phyloP scores from a whole-genome alignment of 805 yeast species.

The Candida anglica region DNA sequence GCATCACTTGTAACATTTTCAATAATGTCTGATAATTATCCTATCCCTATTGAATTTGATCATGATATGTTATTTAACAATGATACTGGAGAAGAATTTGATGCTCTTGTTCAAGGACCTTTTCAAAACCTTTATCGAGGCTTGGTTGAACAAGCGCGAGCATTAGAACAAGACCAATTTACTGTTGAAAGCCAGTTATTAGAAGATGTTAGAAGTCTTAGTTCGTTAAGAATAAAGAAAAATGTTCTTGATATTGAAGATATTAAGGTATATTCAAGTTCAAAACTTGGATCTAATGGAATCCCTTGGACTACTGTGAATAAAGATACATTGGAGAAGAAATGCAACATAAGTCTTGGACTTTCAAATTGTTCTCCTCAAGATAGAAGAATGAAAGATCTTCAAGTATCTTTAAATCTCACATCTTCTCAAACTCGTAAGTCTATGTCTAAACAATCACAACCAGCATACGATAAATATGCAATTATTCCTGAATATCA shows the following conservation, averaged over 20 bases:
- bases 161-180: not conserved
- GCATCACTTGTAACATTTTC: constrained; percentile 1
- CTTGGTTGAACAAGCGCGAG: not conserved
- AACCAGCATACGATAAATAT: constrained; percentile 3
- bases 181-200: not conserved
- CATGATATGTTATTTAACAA: constrained; percentile 16
- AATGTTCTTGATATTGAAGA: not conserved
- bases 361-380: too few species aligned
- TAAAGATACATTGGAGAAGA: too few species aligned
- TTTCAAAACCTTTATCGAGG: not conserved
- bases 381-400: not conserved
- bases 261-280: not conserved
- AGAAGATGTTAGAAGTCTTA: not conserved
- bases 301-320: not conserved
- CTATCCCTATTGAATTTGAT: constrained; percentile 16
- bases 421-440: not conserved
- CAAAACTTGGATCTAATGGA: not conserved
- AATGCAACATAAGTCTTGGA: too few species aligned
- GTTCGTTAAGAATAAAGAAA: not conserved
- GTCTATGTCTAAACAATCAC: not conserved
- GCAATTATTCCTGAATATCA: constrained; percentile 1
- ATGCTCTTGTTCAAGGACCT: not conserved
- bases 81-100: not conserved
- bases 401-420: not conserved
- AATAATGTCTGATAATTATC: not conserved